Evolutionary conservation across 129 eudicot species (phyloP).

Genomic region (Pseudognaphalium luteoalbum): DNA sequence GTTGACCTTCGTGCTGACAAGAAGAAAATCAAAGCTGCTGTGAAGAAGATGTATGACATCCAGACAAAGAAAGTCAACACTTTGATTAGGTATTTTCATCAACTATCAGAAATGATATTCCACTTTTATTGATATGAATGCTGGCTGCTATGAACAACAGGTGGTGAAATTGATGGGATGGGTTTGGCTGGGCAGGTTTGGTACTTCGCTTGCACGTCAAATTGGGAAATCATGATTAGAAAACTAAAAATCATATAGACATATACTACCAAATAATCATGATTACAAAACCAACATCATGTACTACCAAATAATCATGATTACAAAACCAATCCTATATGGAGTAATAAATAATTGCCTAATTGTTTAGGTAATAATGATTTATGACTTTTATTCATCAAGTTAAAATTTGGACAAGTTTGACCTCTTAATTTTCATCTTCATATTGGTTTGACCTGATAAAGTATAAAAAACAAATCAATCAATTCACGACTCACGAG

Average conservation of each 20-base stretch:
- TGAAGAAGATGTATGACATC: constrained; percentile 77
- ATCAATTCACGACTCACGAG: background rate
- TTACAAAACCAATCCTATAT: too few species aligned
- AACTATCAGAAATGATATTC: too few species aligned
- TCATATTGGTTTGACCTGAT: background rate
- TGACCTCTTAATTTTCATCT: background rate
- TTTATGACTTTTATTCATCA: too few species aligned
- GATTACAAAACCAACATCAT: too few species aligned
- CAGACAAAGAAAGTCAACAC: constrained; percentile 81
- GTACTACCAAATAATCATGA: too few species aligned
- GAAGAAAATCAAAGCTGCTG: constrained; percentile 68
- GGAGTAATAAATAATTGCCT: background rate
- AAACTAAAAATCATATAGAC: too few species aligned
- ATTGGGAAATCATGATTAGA: too few species aligned
- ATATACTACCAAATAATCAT: background rate
- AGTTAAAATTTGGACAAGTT: background rate
- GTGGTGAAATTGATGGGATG: background rate
- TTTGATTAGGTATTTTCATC: constrained; percentile 50
- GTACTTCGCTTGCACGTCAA: too few species aligned
- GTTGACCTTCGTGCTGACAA: constrained; percentile 76
- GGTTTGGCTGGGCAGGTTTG: too few species aligned
- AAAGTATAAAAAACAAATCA: background rate
- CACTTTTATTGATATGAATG: background rate
- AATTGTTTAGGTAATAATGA: background rate
- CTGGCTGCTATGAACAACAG: too few species aligned